Evolutionary conservation across 441 rosid species (phyloP).

Genomic region (Hypseocharis bilobata): DNA sequence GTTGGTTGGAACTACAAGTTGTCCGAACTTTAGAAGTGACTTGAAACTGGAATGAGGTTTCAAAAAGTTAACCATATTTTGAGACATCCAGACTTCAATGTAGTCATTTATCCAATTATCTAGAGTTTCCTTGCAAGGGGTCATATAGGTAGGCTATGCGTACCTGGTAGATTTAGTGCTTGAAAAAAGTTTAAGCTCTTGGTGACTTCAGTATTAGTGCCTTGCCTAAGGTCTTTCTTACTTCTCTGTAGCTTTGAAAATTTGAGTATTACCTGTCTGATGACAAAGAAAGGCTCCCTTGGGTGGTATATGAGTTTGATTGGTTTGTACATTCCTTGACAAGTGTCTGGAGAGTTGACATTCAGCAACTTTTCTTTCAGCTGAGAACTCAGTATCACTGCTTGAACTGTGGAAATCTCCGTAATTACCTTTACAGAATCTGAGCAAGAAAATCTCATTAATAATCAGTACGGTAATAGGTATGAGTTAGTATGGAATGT

Average conservation of each 20-base stretch:
- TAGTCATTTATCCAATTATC: not conserved
- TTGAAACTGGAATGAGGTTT: not conserved
- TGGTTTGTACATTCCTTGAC: constrained; percentile 40
- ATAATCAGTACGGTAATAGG: too few relatives aligned
- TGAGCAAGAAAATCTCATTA: constrained; percentile 25
- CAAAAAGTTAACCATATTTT: not conserved
- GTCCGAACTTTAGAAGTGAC: not conserved
- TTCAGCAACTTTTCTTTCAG: constrained; percentile 58
- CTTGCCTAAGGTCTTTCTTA: too few relatives aligned
- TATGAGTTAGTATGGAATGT: not conserved
- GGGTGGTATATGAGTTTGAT: constrained; percentile 63
- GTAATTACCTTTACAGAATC: constrained; percentile 53
- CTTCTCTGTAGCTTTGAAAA: too few relatives aligned
- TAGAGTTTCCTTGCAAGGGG: not conserved
- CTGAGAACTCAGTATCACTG: constrained; percentile 57
- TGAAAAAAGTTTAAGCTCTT: too few relatives aligned
- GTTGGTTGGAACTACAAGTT: not conserved
- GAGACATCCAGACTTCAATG: not conserved
- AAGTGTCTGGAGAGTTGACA: constrained; percentile 33
- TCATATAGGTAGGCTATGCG: not conserved
- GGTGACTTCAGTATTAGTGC: too few relatives aligned
- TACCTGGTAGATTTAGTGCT: not conserved
- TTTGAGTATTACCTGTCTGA: constrained; percentile 45
- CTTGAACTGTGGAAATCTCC: constrained; percentile 58
- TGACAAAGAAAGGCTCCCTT: constrained; percentile 66